These are phyloP conservation scores for Erysimum cheiranthoides DNA, from an alignment of 345 rosid species.

Conservation along the genomic window DNA sequence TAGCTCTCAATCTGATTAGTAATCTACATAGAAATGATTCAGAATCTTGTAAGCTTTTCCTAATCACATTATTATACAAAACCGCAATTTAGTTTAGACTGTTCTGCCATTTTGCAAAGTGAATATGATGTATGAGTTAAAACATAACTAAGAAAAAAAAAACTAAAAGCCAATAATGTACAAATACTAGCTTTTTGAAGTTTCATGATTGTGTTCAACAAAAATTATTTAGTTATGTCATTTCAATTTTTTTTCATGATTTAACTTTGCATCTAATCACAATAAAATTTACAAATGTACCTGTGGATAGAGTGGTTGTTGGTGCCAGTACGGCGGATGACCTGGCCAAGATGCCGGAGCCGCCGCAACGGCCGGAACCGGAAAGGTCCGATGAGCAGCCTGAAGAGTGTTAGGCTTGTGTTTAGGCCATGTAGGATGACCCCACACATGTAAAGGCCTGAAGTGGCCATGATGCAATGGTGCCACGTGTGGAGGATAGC, in stretches of 20 bases:
- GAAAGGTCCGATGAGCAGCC: constrained; percentile 48
- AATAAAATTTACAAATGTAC: constrained; percentile 11
- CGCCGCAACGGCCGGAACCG: constrained; percentile 47
- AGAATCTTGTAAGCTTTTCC: neutral
- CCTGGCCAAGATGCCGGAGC: constrained; percentile 54
- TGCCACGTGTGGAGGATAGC: constrained; percentile 68
- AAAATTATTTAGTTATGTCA: neutral
- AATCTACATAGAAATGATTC: neutral
- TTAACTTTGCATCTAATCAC: neutral
- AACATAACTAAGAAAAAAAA: neutral
- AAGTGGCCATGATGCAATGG: constrained; percentile 55
- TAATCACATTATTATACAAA: neutral
- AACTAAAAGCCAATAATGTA: neutral
- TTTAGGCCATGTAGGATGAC: constrained; percentile 95
- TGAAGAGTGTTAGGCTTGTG: constrained; percentile 50
- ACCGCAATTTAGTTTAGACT: neutral
- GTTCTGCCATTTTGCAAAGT: no score
- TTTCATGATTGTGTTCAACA: neutral
- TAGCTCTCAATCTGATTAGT: neutral
- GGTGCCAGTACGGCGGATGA: constrained; percentile 68
- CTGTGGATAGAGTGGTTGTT: constrained; percentile 47
- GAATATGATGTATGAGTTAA: neutral
- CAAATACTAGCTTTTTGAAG: neutral
- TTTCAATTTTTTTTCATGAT: neutral
- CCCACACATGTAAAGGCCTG: constrained; percentile 92